These are phyloP conservation scores for Pichia occidentalis DNA, from an alignment of 805 yeast species.

Conservation along the genomic window DNA sequence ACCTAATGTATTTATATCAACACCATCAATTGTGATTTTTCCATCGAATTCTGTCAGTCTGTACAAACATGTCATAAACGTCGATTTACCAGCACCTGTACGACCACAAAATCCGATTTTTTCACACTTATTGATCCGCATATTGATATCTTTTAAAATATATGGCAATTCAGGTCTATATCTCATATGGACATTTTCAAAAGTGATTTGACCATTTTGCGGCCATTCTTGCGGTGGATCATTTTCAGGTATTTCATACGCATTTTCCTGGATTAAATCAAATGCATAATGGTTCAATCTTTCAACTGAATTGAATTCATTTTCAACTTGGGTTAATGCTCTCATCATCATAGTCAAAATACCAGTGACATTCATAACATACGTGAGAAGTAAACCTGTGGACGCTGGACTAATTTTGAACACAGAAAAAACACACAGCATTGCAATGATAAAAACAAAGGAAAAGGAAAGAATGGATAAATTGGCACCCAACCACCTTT, in stretches of 20 bases:
- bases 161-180: conserved; percentile 58
- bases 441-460: conserved; percentile 42
- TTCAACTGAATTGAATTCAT: conserved; percentile 78
- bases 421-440: conserved; percentile 53
- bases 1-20: conserved; percentile 47
- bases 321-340: conserved; percentile 64
- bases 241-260: conserved; percentile 39
- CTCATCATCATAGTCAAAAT: conserved; percentile 46
- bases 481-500: conserved; percentile 58
- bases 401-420: conserved; percentile 53
- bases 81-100: conserved; percentile 80
- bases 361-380: conserved; percentile 54
- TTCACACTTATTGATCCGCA: conserved; percentile 46
- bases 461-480: conserved; percentile 42
- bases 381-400: conserved; percentile 55
- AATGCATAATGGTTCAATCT: conserved; percentile 60
- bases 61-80: conserved; percentile 56
- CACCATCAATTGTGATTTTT: conserved; percentile 47
- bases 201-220: conserved; percentile 37
- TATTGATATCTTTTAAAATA: conserved; percentile 42
- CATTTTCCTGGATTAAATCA: conserved; percentile 59
- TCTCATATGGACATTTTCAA: conserved; percentile 43
- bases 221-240: conserved; percentile 46
- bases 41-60: conserved; percentile 52
- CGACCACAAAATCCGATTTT: conserved; percentile 83